A percentile compares a stretch with the other conserved stretches of the same genome.
Conservation (phyloP, 2,329 filamentous ascomycete genomes). For the Sordariomycetes sp. region DNA sequence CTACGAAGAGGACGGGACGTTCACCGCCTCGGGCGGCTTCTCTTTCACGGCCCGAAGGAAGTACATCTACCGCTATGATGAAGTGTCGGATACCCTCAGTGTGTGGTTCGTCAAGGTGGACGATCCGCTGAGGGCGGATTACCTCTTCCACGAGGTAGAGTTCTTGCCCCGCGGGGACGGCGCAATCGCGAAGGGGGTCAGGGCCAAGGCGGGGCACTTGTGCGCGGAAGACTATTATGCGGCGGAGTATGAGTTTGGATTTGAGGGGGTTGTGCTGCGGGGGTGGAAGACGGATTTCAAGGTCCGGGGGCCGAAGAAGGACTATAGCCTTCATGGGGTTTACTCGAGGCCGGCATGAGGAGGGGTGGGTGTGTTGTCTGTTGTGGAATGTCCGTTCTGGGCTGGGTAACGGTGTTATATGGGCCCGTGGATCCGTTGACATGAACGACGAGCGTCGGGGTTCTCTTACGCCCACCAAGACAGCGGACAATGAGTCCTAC, state of each 20-base stretch:
- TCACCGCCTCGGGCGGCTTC: conserved; percentile 41
- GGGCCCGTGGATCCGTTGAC: no score
- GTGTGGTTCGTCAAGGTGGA: conserved; percentile 62
- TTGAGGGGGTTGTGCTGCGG: conserved; percentile 39
- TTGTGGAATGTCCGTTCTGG: no score
- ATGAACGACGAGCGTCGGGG: no score
- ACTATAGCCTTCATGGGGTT: conserved; percentile 47
- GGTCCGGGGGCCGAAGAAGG: conserved; percentile 61
- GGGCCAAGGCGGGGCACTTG: conserved; percentile 52
- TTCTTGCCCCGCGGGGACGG: conserved; percentile 28
- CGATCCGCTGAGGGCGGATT: conserved; percentile 49
- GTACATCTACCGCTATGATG: conserved; percentile 62
- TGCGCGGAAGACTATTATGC: conserved; percentile 62
- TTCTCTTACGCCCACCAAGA: no score
- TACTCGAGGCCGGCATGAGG: conserved; percentile 25
- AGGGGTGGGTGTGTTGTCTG: no score
- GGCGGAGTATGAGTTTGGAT: conserved; percentile 54
- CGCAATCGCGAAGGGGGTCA: neutral
- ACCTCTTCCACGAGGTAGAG: conserved; percentile 63
- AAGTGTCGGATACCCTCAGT: conserved; percentile 43
- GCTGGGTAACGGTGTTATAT: no score
- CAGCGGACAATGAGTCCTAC: no score
- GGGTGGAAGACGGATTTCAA: conserved; percentile 49
- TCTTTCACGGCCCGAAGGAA: conserved; percentile 48
- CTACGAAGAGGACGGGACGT: conserved; percentile 55